Evolutionary conservation across 257 asterid genomes (phyloP), one percentile per base, ranked within the genome.

Genomic region (Plantago ovata): DNA sequence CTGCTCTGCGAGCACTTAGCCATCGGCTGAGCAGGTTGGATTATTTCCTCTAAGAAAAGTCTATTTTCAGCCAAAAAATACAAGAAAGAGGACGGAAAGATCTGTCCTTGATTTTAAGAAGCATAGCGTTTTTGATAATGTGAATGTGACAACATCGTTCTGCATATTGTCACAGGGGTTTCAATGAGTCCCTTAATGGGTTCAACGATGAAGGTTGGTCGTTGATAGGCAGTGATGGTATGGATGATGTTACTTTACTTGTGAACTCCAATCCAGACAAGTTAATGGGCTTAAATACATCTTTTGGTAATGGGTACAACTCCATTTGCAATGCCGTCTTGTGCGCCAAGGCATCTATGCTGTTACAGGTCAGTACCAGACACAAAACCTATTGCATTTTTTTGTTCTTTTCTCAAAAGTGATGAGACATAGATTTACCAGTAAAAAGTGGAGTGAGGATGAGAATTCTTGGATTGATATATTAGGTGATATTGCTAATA

Each of bases 331-430:
- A 75, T 62, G 78, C 89, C 9, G 79, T 89, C 66, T 58, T 89
- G 74, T 85, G 96, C 61, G 94, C 93, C 56, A 89, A 83, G 78
- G 96, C 96, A 18, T 85, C 96, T 15, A 89, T 89, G 96, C 95
- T 89, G 61, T 73, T 85, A 54, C 96, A 88, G 88, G 96, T 88
- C 20, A 55, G 73, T 45, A 41, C 38, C 48, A 24, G 19, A 54
- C 38, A 60, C 53, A 57, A 21, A 57, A 23, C 38, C 33, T 1
- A n/a, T 22, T 15, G n/a, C 22, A 18, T 42, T 20, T 48, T 38
- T 52, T 48, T 51, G 14, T 22, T 20, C 53, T 52, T 11, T 24
- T 9, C 7, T 46, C 16, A 15, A 20, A 49, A 2, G 54, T 21
- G 38, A 49, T 49, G 36, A 8, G 36, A 28, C 36, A 28, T 28